phyloP scores from a whole-genome alignment of 1,139 yeast species.

The Saccharomycopsis phalli region DNA sequence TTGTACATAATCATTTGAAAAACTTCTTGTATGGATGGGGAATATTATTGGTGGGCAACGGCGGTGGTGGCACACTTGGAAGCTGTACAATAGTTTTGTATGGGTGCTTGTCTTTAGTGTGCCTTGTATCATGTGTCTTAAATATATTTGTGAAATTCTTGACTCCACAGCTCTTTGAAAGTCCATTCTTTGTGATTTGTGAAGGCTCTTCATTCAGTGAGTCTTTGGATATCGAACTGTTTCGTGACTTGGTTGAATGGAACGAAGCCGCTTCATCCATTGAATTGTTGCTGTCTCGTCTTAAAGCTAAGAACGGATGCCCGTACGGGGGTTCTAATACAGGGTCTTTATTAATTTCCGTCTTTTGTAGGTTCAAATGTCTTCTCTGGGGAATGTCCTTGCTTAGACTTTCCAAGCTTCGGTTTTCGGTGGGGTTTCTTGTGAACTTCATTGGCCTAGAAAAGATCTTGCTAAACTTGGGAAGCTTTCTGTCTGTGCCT shows the following conservation, averaged over 20 bases:
- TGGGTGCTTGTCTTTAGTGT: slow-evolving; percentile 6
- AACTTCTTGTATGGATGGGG: slow-evolving; percentile 15
- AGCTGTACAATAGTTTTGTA: slow-evolving; percentile 14
- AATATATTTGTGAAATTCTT: slow-evolving; percentile 15
- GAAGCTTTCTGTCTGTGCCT: background rate
- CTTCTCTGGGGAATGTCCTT: background rate
- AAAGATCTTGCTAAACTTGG: background rate
- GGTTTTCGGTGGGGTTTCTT: background rate
- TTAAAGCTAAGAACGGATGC: background rate
- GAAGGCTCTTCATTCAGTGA: too few relatives aligned
- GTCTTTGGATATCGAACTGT: background rate
- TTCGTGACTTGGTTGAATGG: slow-evolving; percentile 10
- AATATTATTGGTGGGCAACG: background rate
- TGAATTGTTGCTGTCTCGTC: slow-evolving; percentile 3
- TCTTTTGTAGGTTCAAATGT: background rate
- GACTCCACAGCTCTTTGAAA: slow-evolving; percentile 11
- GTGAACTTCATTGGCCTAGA: background rate
- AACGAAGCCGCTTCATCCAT: slow-evolving; percentile 15
- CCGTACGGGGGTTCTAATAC: background rate
- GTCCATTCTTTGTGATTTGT: too few relatives aligned
- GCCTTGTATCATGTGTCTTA: too few relatives aligned
- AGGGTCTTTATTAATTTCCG: background rate
- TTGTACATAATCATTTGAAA: background rate
- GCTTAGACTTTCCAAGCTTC: background rate
- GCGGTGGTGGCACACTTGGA: background rate